Evolutionary conservation across 2,329 filamentous ascomycete species (phyloP).

Genomic region (Epichloe sylvatica): DNA sequence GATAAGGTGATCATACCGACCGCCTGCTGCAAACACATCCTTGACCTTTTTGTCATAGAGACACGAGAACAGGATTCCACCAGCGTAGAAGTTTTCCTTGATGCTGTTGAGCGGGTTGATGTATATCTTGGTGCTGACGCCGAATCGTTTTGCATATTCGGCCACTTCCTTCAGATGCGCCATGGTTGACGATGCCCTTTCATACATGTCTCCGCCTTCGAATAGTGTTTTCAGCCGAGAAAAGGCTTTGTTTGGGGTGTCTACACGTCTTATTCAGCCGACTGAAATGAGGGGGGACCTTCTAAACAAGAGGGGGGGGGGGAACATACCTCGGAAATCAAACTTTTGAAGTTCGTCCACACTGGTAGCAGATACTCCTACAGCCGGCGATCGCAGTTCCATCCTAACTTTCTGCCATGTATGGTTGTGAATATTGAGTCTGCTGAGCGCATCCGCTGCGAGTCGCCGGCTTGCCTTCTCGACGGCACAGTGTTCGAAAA

Average conservation of each 20-base stretch:
- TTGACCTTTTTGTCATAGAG: conserved; percentile 71
- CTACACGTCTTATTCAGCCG: conserved; percentile 20
- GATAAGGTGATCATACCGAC: conserved; percentile 82
- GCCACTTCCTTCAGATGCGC: conserved; percentile 69
- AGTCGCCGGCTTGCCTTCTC: conserved; percentile 51
- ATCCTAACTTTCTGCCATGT: conserved; percentile 73
- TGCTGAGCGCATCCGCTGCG: conserved; percentile 74
- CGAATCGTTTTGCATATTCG: conserved; percentile 61
- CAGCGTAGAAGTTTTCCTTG: conserved; percentile 80
- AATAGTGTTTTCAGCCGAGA: conserved; percentile 45
- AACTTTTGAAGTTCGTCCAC: conserved; percentile 83
- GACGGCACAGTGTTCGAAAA: conserved; percentile 85
- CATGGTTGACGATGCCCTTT: conserved; percentile 61
- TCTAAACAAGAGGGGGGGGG: neutral
- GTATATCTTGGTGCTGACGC: conserved; percentile 64
- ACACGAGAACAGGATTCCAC: conserved; percentile 80
- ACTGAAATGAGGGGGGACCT: neutral
- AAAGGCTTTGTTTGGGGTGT: conserved; percentile 42
- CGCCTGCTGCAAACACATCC: conserved; percentile 84
- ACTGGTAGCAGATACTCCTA: conserved; percentile 77
- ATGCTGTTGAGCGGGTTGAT: conserved; percentile 75
- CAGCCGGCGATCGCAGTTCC: conserved; percentile 65
- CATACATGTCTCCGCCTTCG: conserved; percentile 51
- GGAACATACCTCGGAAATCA: conserved; percentile 60
- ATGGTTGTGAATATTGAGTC: conserved; percentile 66